phyloP scores from a whole-genome alignment of 768 basidiomycete species.

The Rhizopogon roseolus region DNA sequence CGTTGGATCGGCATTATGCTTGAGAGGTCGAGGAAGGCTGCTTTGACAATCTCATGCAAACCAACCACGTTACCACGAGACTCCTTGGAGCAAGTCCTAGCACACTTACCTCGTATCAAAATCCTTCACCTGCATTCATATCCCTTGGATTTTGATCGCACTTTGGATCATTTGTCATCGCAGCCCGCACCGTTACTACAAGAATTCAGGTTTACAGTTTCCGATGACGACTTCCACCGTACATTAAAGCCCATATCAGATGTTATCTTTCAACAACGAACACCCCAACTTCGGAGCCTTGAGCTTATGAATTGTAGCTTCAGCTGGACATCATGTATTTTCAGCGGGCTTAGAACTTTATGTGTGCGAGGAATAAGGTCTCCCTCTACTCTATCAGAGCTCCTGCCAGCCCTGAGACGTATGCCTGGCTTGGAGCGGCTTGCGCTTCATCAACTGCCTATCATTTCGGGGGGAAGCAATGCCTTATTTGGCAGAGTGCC shows the following conservation, averaged over 20 bases:
- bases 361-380: conserved; percentile 21
- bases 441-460: neutral
- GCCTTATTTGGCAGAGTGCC: neutral
- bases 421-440: conserved; percentile 21
- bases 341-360: conserved; percentile 29
- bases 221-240: conserved; percentile 13
- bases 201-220: conserved; percentile 20
- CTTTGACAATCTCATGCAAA: conserved; percentile 23
- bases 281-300: conserved; percentile 29
- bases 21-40: conserved; percentile 25
- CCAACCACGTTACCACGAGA: conserved; percentile 18
- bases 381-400: conserved; percentile 13
- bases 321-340: conserved; percentile 29
- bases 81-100: conserved; percentile 26
- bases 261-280: conserved; percentile 25
- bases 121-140: conserved; percentile 24
- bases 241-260: conserved; percentile 19
- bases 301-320: conserved; percentile 32
- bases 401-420: conserved; percentile 25
- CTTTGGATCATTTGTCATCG: conserved; percentile 18
- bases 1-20: conserved; percentile 28
- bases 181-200: conserved; percentile 29
- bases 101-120: conserved; percentile 28
- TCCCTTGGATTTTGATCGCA: conserved; percentile 7
- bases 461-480: too few relatives aligned